A percentile compares a stretch with the other conserved stretches of the same genome.
Evolutionary conservation across 2,329 filamentous ascomycete genomes (phyloP).

Genomic region (Sarocladiaceae sp.): DNA sequence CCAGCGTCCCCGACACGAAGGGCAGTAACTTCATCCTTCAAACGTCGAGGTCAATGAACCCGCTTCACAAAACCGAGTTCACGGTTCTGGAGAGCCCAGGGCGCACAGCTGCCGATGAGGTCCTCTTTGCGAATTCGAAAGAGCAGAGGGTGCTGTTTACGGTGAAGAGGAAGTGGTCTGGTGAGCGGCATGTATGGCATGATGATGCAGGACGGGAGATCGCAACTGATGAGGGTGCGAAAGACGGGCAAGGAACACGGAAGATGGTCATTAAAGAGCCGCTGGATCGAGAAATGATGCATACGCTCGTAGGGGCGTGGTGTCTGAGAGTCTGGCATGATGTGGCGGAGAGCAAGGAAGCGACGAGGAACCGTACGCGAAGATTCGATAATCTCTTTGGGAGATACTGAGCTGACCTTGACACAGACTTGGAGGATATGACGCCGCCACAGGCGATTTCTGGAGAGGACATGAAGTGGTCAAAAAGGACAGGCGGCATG

Average conservation of each 20-base stretch:
- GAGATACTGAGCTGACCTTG: neutral
- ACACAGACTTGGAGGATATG: neutral
- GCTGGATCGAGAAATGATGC: neutral
- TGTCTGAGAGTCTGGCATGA: neutral
- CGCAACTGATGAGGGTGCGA: neutral
- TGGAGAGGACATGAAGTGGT: neutral
- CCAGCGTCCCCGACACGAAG: neutral
- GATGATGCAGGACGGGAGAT: neutral
- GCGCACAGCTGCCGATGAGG: neutral
- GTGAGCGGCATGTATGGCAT: neutral
- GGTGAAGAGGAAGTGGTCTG: constrained; percentile 1
- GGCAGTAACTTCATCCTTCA: constrained; percentile 1
- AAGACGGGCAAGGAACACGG: neutral
- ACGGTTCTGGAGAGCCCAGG: neutral
- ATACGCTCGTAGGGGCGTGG: neutral
- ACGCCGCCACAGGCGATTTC: neutral
- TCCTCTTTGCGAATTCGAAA: neutral
- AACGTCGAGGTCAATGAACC: neutral
- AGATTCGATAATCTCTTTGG: too few species aligned
- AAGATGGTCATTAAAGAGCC: neutral
- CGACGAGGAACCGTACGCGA: neutral
- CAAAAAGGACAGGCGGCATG: constrained; percentile 2
- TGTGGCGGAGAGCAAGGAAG: neutral
- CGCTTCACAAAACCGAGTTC: neutral
- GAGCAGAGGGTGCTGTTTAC: neutral